Conservation (phyloP, 257 asterid species). For the Scutellaria minor region DNA sequence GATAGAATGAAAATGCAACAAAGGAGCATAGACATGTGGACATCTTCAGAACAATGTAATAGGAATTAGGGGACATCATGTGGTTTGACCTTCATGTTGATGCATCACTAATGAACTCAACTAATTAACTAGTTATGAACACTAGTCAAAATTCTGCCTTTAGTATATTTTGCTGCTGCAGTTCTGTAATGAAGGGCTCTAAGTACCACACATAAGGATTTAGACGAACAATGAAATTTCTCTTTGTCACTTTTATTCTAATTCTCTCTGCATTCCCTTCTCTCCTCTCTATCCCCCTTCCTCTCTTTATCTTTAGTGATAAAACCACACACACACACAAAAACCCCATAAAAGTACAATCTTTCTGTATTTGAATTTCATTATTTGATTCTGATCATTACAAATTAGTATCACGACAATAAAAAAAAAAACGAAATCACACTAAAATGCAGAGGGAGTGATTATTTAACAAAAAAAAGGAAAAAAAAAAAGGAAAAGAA, state of each 20-base stretch:
- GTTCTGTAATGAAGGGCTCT: not conserved
- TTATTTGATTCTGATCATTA: constrained; percentile 1
- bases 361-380: not conserved
- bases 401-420: not conserved
- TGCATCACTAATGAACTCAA: not conserved
- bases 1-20: not conserved
- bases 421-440: not conserved
- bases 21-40: not conserved
- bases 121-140: constrained; percentile 7
- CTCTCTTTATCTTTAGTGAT: not conserved
- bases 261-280: not conserved
- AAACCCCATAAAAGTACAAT: not conserved
- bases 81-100: constrained; percentile 6
- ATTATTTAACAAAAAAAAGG: not conserved
- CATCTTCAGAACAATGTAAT: not conserved
- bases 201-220: not conserved
- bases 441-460: constrained; percentile 9
- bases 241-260: not conserved
- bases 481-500: not conserved
- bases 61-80: not conserved
- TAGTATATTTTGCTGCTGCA: not conserved
- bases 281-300: not conserved
- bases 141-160: not conserved
- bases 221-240: not conserved
- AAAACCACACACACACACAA: no score